phyloP scores from a whole-genome alignment of 768 basidiomycete genomes.

The Gautieria morchelliformis region DNA sequence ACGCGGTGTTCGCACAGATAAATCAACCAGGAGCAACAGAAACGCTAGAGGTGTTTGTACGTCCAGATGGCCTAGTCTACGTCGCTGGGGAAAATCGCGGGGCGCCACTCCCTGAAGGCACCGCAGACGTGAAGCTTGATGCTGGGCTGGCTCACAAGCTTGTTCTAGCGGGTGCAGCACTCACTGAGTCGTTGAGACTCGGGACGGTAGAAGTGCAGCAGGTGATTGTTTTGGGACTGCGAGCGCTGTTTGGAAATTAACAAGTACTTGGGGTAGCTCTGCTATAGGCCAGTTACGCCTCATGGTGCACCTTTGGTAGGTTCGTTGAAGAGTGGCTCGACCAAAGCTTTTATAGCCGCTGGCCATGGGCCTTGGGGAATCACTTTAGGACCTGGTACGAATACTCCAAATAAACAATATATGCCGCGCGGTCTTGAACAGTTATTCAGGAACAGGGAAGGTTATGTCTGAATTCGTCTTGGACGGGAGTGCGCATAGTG shows the following conservation, averaged over 20 bases:
- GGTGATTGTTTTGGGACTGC: constrained; percentile 33
- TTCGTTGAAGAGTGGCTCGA: constrained; percentile 11
- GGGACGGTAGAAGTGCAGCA: constrained; percentile 45
- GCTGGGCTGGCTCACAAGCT: constrained; percentile 44
- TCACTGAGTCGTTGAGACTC: constrained; percentile 45
- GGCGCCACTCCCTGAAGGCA: constrained; percentile 54
- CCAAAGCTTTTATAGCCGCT: constrained; percentile 22
- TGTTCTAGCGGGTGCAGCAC: constrained; percentile 45
- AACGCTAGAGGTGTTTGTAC: constrained; percentile 63
- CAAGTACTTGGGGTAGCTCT: constrained; percentile 16
- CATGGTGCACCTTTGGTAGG: constrained; percentile 25
- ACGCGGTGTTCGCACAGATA: constrained; percentile 1
- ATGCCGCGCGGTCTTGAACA: no score
- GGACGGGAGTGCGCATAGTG: background rate
- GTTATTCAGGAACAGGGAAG: constrained; percentile 1
- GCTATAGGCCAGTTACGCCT: constrained; percentile 26
- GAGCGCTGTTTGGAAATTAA: background rate
- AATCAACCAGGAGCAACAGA: constrained; percentile 14
- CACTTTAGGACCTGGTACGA: constrained; percentile 20
- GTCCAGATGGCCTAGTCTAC: constrained; percentile 60
- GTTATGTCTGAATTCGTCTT: constrained; percentile 3
- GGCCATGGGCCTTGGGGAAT: constrained; percentile 34
- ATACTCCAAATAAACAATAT: background rate
- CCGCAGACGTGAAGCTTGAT: constrained; percentile 62
- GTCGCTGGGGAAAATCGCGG: constrained; percentile 76